These are phyloP conservation scores for Moringa oleifera DNA, from an alignment of 345 rosid genomes.

Conservation along the genomic window DNA sequence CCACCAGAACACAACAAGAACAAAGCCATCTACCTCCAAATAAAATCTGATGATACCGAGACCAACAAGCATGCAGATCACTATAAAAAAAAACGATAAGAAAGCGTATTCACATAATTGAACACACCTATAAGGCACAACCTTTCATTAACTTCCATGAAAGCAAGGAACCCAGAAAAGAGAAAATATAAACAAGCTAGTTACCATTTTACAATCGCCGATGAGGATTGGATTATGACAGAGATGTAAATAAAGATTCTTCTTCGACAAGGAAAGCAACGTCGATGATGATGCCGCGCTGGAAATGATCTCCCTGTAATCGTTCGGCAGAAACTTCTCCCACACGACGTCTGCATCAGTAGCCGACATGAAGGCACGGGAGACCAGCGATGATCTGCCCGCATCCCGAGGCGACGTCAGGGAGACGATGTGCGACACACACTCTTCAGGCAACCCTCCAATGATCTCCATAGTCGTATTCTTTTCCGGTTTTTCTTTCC, in stretches of 20 bases:
- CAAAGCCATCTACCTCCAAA: too few relatives aligned
- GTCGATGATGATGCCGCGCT: constrained; percentile 1
- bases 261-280: constrained; percentile 23
- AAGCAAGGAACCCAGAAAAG: too few relatives aligned
- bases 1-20: too few relatives aligned
- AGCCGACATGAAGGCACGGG: constrained; percentile 30
- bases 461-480: too few relatives aligned
- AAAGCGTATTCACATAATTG: too few relatives aligned
- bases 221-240: constrained; percentile 33
- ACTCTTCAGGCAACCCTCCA: constrained; percentile 32
- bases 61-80: too few relatives aligned
- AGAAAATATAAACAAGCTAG: background rate
- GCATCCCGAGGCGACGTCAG: constrained; percentile 38
- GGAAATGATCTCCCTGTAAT: constrained; percentile 22
- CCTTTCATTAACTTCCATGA: too few relatives aligned
- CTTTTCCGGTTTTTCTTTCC: too few relatives aligned
- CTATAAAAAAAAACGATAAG: too few relatives aligned
- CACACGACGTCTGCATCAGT: constrained; percentile 45
- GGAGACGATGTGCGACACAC: constrained; percentile 37
- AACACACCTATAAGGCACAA: too few relatives aligned
- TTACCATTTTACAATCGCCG: constrained; percentile 43
- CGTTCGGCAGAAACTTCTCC: constrained; percentile 43
- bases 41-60: too few relatives aligned
- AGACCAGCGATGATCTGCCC: constrained; percentile 33
- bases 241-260: constrained; percentile 36